Conservation (phyloP, 176 grass and related monocot species). For the Oryza australiensis region DNA sequence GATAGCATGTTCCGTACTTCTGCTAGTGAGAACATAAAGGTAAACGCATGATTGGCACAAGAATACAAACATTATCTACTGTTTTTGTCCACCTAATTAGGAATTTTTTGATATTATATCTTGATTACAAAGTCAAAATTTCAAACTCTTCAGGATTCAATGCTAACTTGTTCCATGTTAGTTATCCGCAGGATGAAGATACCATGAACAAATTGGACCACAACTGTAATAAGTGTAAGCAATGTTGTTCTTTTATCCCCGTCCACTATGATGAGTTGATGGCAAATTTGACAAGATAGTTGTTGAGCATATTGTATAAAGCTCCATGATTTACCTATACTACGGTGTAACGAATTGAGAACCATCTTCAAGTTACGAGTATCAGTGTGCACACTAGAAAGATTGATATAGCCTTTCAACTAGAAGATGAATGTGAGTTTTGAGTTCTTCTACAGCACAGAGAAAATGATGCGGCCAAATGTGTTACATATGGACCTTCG, state of each 20-base stretch:
- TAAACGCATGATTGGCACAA: neutral
- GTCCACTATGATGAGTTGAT: neutral
- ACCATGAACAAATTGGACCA: neutral
- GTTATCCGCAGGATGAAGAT: neutral
- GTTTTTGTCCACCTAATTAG: neutral
- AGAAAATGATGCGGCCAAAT: constrained; percentile 28
- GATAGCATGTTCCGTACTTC: neutral
- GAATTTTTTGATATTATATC: neutral
- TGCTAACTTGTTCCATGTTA: constrained; percentile 1
- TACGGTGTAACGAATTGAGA: neutral
- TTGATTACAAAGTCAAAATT: constrained; percentile 20
- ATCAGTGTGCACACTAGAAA: neutral
- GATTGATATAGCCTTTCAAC: neutral
- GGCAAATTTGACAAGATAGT: neutral
- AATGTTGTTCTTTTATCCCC: constrained; percentile 23
- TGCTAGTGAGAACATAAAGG: neutral
- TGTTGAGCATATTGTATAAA: neutral
- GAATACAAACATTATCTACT: neutral
- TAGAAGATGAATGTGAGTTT: neutral
- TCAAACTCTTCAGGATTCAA: neutral
- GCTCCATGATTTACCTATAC: neutral
- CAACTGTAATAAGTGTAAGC: neutral
- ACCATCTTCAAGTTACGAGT: constrained; percentile 20
- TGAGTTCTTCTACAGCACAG: constrained; percentile 3
- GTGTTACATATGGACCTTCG: neutral